A percentile compares a stretch with the other conserved stretches of the same genome.
These are phyloP conservation scores for Candida golubevii DNA, from an alignment of 805 yeast genomes.

Conservation along the genomic window DNA sequence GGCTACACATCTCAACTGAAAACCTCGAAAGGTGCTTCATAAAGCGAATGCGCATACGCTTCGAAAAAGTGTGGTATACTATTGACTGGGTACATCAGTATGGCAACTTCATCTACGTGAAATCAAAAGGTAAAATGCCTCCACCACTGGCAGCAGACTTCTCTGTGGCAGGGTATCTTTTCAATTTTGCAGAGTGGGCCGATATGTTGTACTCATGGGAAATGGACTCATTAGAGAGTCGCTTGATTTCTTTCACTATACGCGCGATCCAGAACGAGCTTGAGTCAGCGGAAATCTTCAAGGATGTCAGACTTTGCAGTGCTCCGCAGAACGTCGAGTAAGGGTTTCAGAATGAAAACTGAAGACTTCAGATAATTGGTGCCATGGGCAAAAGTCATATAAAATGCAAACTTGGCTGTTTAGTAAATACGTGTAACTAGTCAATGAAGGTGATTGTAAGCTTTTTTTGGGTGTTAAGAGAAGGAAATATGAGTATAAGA, in stretches of 20 bases:
- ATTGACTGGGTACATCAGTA: slow-evolving; percentile 9
- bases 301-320: neutral
- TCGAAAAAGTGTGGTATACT: slow-evolving; percentile 8
- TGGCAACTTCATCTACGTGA: slow-evolving; percentile 4
- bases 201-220: slow-evolving; percentile 2
- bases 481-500: too few species aligned
- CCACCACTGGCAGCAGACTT: neutral
- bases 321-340: too few species aligned
- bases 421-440: too few species aligned
- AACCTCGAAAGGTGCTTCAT: slow-evolving; percentile 2
- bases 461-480: too few species aligned
- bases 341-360: too few species aligned
- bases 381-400: too few species aligned
- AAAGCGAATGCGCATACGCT: slow-evolving; percentile 5
- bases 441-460: too few species aligned
- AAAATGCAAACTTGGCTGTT: too few species aligned
- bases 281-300: slow-evolving; percentile 4
- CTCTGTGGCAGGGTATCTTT: slow-evolving; percentile 3
- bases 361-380: too few species aligned
- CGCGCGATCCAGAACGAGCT: slow-evolving; percentile 5
- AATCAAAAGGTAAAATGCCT: neutral
- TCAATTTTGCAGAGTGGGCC: slow-evolving; percentile 7
- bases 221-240: slow-evolving; percentile 4
- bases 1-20: neutral
- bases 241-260: slow-evolving; percentile 2